Evolutionary conservation across 2,329 filamentous ascomycete species (phyloP).

Genomic region (Fusarium decemcellulare): DNA sequence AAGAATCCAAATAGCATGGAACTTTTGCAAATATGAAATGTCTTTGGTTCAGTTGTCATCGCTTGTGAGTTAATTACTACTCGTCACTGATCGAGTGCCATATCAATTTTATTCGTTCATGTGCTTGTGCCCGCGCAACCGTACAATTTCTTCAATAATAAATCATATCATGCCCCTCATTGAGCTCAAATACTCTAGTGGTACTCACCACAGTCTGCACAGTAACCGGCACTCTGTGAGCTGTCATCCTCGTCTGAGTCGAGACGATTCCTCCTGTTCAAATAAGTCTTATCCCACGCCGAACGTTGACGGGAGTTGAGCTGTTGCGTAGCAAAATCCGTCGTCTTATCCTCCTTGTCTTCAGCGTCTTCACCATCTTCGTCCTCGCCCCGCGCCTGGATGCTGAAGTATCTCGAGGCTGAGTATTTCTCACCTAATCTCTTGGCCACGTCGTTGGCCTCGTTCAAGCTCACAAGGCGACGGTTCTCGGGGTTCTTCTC

Average conservation of each 20-base stretch:
- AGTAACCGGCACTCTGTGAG: conserved; percentile 1
- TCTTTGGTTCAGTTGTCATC: too few relatives aligned
- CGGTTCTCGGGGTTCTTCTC: conserved; percentile 55
- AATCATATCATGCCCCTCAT: background rate
- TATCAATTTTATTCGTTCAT: conserved; percentile 1
- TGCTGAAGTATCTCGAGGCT: conserved; percentile 54
- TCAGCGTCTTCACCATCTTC: conserved; percentile 23
- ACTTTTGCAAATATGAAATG: background rate
- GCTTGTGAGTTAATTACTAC: too few relatives aligned
- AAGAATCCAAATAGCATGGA: background rate
- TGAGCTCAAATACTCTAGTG: conserved; percentile 13
- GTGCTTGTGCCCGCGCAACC: too few relatives aligned
- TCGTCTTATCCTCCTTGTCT: conserved; percentile 39
- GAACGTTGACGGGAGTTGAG: conserved; percentile 27
- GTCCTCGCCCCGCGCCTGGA: conserved; percentile 46
- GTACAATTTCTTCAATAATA: background rate
- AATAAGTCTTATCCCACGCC: conserved; percentile 35
- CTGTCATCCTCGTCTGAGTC: background rate
- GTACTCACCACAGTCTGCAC: conserved; percentile 23
- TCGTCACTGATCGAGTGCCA: too few relatives aligned
- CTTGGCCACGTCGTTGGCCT: conserved; percentile 72
- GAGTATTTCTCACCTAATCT: conserved; percentile 66
- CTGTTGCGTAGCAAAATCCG: conserved; percentile 50
- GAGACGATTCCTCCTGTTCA: too few relatives aligned
- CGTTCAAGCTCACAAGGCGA: conserved; percentile 67